Conservation (phyloP, 1,284 basidiomycete species). For the Mycena citricolor region DNA sequence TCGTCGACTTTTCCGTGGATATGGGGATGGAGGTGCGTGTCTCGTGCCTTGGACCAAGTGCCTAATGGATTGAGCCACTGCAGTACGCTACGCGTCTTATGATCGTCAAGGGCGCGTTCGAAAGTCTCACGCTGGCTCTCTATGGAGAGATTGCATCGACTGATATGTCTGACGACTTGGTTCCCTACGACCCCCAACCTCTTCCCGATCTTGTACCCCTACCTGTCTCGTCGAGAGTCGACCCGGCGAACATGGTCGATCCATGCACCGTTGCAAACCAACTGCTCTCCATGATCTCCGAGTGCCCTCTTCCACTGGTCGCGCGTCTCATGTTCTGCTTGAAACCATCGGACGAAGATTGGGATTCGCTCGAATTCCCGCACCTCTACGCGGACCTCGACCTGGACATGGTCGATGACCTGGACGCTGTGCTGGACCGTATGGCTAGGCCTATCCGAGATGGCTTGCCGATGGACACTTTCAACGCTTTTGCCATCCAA, state of each 20-base stretch:
- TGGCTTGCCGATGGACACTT: slow-evolving; percentile 43
- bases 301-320: slow-evolving; percentile 57
- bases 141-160: slow-evolving; percentile 61
- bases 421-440: slow-evolving; percentile 52
- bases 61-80: slow-evolving; percentile 10
- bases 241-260: slow-evolving; percentile 59
- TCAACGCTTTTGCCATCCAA: slow-evolving; percentile 53
- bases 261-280: slow-evolving; percentile 61
- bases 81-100: slow-evolving; percentile 77
- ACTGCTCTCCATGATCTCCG: slow-evolving; percentile 58
- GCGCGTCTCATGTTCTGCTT: slow-evolving; percentile 73
- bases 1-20: slow-evolving; percentile 65
- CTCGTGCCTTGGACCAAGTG: slow-evolving; percentile 11
- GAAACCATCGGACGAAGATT: slow-evolving; percentile 71
- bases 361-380: slow-evolving; percentile 73
- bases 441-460: slow-evolving; percentile 59
- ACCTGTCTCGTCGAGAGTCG: slow-evolving; percentile 48
- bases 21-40: slow-evolving; percentile 62
- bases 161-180: slow-evolving; percentile 29
- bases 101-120: slow-evolving; percentile 72
- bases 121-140: slow-evolving; percentile 64
- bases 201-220: slow-evolving; percentile 40
- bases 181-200: slow-evolving; percentile 36
- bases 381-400: slow-evolving; percentile 59
- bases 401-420: slow-evolving; percentile 34